Base-by-base conservation (phyloP, 768 basidiomycete genomes). In the Hysterangium stoloniferum region DNA sequence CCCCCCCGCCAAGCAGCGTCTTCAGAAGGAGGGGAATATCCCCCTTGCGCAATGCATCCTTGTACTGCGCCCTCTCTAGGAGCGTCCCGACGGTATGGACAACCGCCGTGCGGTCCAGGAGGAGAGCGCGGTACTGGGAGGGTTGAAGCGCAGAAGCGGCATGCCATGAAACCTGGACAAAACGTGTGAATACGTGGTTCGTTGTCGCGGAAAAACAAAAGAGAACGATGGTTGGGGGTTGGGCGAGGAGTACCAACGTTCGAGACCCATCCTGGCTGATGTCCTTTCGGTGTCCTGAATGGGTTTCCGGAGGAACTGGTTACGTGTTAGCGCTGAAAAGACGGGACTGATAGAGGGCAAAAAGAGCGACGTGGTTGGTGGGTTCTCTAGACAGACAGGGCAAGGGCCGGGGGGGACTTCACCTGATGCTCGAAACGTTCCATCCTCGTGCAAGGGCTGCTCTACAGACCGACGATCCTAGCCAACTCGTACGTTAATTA, bases 1-100 rank as follows among this genome's bases (percentile, higher is more conserved):
- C 44, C 9, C 64, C 71, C 8, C 55, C 51, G 52, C 71, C 69
- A 24, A 70, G 59, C 28, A 86, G 59, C 48, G 72, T 75, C 48
- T 72, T 66, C 50, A 76, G 48, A 31, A 86, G 66, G 9, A 71
- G 74, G 13, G 73, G 57, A 22, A 84, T 41, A 60, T 86, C 71
- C 11, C 81, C 80, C 45, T 73, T 71, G 54, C 72, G 71, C 37
- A 97, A 57, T 32, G 81, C 77, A 32, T 71, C 63, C 66, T 99
- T 99, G 73, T 99, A 99, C 37, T 67, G 71, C 17, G 73, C 71
- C 58, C 82, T 80, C 62, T 94, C 90, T 28, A 98, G 71, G 43
- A 99, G 78, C 8, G 84, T 89, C 38, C 96, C 96, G 17, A 98
- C 74, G 1, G 96, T 95, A 64, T 97, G 93, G 32, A 99, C 91